Base-by-base conservation (phyloP, 345 rosid species). In the Lenwebbia sp. region DNA sequence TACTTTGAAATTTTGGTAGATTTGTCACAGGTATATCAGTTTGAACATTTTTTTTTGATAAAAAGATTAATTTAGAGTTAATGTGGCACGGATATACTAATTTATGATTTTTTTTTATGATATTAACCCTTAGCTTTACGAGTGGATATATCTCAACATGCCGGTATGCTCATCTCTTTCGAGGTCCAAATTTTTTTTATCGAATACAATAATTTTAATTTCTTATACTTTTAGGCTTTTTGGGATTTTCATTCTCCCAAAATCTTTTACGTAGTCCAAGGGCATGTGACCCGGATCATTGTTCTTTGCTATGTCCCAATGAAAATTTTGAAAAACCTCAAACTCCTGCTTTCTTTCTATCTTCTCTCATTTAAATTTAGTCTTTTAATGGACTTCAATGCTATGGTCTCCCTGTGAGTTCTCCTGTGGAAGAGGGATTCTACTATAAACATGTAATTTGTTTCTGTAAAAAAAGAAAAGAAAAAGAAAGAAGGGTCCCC, bases 1-100 rank as follows among this genome's bases (percentile, higher is more conserved):
- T 58, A 9, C 13, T 15, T n/a, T n/a, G 28, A n/a, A 9, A 58
- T 5, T 58, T 30, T 6, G 2, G 22, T 14, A 28, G 1, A 30
- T 14, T 15, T 62, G 0, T 60, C 2, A 60, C 0, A 3, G 3
- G 37, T 60, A 60, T 60, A 4, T 6, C 21, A 3, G 17, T 60
- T 28, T 60, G 7, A 9, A 12, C 1, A 28, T 60, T 60, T 54
- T 51, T 60, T 60, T 28, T 1, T 6, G 0, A 28, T 21, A 60
- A 10, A 25, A 5, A 65, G 30, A 0, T 62, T 28, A 28, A 62
- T 28, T 13, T 60, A 3, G 0, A 3, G 10, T 1, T 13, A 13
- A 13, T 28, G 30, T 3, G 2, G 0, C 3, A 60, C 0, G 0
- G 0, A 15, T 14, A 19, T 28, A 14, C 2, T 25, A 14, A 0